phyloP scores from a whole-genome alignment of 1,284 basidiomycete genomes.

The Ustilago tritici region DNA sequence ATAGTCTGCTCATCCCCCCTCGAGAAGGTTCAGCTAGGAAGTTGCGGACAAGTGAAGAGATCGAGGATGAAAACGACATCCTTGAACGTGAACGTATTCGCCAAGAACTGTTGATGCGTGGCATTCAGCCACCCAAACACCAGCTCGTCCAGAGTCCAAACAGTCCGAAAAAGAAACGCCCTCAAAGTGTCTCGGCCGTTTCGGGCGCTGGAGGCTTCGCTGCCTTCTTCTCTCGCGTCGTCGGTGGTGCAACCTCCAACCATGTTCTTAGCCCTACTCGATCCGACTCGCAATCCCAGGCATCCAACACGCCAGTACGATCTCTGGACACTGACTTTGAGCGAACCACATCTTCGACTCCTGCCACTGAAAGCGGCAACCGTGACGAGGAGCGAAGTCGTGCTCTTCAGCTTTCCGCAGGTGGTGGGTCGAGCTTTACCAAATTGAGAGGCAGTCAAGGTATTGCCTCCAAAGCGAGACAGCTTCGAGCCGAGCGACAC shows the following conservation, averaged over 20 bases:
- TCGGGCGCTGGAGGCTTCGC: conserved; percentile 48
- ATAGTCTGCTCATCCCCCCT: conserved; percentile 30
- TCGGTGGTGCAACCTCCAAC: conserved; percentile 36
- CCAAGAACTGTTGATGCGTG: conserved; percentile 52
- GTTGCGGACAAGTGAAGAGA: conserved; percentile 50
- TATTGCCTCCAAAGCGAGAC: conserved; percentile 37
- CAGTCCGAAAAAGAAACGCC: conserved; percentile 18
- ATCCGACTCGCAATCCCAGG: conserved; percentile 32
- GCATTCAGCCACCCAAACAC: conserved; percentile 55
- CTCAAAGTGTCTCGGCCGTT: conserved; percentile 25
- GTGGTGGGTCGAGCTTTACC: conserved; percentile 29
- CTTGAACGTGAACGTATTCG: conserved; percentile 60
- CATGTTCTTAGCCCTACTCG: conserved; percentile 22
- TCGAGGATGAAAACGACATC: conserved; percentile 55
- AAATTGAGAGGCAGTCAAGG: conserved; percentile 32
- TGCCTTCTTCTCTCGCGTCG: conserved; percentile 60
- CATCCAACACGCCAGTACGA: conserved; percentile 22
- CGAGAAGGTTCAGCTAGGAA: conserved; percentile 43
- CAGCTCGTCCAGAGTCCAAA: conserved; percentile 47
- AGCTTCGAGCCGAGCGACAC: conserved; percentile 37
- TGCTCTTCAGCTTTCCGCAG: conserved; percentile 37
- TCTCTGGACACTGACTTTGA: conserved; percentile 21
- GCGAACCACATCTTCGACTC: conserved; percentile 18
- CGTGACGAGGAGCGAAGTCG: conserved; percentile 34
- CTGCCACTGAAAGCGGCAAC: conserved; percentile 19